A percentile compares a stretch with the other conserved stretches of the same genome.
These are phyloP conservation scores for Carex sylvatica DNA, from an alignment of 202 grass and related monocot genomes.

Conservation along the genomic window DNA sequence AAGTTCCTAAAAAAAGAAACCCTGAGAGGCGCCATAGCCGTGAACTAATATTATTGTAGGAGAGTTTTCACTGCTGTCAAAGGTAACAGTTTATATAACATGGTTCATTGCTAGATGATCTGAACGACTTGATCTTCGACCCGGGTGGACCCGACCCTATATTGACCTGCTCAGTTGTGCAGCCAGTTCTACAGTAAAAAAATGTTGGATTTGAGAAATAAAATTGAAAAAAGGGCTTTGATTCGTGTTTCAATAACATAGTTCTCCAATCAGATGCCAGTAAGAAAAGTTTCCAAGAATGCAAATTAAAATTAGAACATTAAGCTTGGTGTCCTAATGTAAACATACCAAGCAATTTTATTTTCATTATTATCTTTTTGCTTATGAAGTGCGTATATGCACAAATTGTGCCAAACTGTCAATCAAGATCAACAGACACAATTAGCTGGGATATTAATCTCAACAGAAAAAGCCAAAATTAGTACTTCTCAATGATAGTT, in stretches of 20 bases:
- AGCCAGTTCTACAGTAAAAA: conserved; percentile 57
- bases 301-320: background rate
- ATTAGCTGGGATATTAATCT: background rate
- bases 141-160: conserved; percentile 84
- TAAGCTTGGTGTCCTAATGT: background rate
- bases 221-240: background rate
- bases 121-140: conserved; percentile 89
- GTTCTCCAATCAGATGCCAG: background rate
- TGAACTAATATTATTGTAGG: conserved; percentile 91
- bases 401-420: background rate
- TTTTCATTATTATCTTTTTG: background rate
- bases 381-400: background rate
- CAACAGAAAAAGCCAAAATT: background rate
- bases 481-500: background rate
- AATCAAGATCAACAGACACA: background rate
- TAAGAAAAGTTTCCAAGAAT: background rate
- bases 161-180: conserved; percentile 74
- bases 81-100: conserved; percentile 95
- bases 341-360: background rate
- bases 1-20: conserved; percentile 98
- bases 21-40: conserved; percentile 87
- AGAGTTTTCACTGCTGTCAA: conserved; percentile 75
- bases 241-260: conserved; percentile 6
- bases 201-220: conserved; percentile 2
- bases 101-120: conserved; percentile 83